phyloP scores from a whole-genome alignment of 75 land plant genomes.

The Pinus albicaulis region DNA sequence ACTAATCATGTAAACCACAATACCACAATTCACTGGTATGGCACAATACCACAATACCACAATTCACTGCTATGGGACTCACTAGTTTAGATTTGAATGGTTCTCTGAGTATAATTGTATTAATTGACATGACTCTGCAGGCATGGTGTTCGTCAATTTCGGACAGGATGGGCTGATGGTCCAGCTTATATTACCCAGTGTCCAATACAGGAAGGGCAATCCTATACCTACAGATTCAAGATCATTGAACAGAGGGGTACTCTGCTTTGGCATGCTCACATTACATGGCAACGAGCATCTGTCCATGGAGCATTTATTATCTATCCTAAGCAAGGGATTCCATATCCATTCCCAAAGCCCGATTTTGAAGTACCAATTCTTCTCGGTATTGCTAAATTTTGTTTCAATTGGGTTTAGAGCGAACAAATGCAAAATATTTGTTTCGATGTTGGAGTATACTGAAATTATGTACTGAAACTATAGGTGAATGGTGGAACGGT shows the following conservation, averaged over 20 bases:
- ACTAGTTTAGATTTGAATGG: too few relatives aligned
- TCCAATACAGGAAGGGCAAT: constrained; percentile 37
- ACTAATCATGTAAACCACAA: constrained; percentile 27
- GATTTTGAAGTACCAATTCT: constrained; percentile 11
- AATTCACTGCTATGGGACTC: too few relatives aligned
- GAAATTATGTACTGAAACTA: background rate
- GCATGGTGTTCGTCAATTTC: constrained; percentile 56
- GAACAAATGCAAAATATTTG: too few relatives aligned
- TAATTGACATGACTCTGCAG: constrained; percentile 11
- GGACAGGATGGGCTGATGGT: constrained; percentile 63
- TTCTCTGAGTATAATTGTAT: too few relatives aligned
- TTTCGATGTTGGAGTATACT: background rate
- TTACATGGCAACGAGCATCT: constrained; percentile 43
- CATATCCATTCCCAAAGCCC: constrained; percentile 14
- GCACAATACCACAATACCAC: too few relatives aligned
- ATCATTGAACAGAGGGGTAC: constrained; percentile 50
- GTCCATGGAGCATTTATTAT: constrained; percentile 53
- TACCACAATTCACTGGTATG: constrained; percentile 53
- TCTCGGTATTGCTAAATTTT: constrained; percentile 1
- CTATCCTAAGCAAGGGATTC: constrained; percentile 20
- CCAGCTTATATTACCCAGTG: constrained; percentile 67
- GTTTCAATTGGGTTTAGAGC: too few relatives aligned
- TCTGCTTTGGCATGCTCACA: constrained; percentile 53
- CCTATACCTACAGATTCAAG: constrained; percentile 37
- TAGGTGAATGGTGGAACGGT: constrained; percentile 66